phyloP scores from a whole-genome alignment of 73 alveolate species.

The Paramecium tetraurelia region DNA sequence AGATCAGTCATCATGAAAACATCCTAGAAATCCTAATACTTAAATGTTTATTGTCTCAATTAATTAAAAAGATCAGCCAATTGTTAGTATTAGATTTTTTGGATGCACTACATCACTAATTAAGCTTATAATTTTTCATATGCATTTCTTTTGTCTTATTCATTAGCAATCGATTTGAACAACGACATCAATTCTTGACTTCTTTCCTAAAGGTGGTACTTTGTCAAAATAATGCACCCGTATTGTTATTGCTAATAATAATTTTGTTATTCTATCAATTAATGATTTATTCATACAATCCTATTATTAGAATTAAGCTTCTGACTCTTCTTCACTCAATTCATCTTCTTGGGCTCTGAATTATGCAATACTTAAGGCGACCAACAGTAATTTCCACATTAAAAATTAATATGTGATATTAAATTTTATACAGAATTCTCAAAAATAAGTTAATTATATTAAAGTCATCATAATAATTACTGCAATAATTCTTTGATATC shows the following conservation, averaged over 20 bases:
- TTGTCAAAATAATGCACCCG: background rate
- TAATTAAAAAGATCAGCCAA: background rate
- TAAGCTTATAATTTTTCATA: background rate
- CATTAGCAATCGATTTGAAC: background rate
- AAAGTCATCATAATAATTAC: background rate
- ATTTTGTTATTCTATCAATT: background rate
- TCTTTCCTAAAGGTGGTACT: background rate
- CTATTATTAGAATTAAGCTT: background rate
- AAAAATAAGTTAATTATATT: background rate
- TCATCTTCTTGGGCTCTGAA: background rate
- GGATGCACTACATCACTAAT: background rate
- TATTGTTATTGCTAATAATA: background rate
- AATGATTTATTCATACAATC: background rate
- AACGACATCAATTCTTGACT: background rate
- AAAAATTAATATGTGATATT: background rate
- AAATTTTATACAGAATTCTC: background rate
- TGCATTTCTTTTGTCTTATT: background rate
- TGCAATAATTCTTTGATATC: background rate
- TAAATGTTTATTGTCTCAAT: background rate
- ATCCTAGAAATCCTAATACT: background rate
- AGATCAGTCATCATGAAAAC: constrained; percentile 7
- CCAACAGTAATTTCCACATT: background rate
- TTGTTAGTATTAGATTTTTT: background rate
- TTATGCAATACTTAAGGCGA: background rate
- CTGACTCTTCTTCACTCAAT: background rate